Evolutionary conservation across 208 protist genomes (phyloP).

Genomic region (Crithidia fasciculata): DNA sequence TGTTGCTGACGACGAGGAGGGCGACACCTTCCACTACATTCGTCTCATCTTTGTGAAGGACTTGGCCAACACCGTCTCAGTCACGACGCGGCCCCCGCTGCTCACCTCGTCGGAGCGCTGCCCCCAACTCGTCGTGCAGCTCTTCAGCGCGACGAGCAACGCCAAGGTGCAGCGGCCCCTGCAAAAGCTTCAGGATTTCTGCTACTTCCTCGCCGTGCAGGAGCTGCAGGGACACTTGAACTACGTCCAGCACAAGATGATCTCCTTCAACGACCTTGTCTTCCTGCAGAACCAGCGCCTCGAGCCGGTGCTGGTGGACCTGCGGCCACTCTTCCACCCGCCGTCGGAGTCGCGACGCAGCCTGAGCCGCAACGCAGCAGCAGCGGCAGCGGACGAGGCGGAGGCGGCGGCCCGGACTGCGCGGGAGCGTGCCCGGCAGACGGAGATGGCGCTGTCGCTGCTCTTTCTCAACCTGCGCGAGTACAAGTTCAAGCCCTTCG

Average conservation of each 20-base stretch:
- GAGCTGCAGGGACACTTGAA: slow-evolving; percentile 89
- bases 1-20: slow-evolving; percentile 77
- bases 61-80: slow-evolving; percentile 47
- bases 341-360: neutral
- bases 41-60: slow-evolving; percentile 88
- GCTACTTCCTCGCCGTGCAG: slow-evolving; percentile 86
- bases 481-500: slow-evolving; percentile 87
- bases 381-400: neutral
- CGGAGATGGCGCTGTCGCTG: slow-evolving; percentile 57
- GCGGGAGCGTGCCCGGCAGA: slow-evolving; percentile 13
- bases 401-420: neutral
- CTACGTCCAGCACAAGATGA: slow-evolving; percentile 85
- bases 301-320: slow-evolving; percentile 55
- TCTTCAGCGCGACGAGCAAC: slow-evolving; percentile 79
- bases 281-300: slow-evolving; percentile 82
- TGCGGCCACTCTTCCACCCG: slow-evolving; percentile 22
- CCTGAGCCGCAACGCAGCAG: too few relatives aligned
- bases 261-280: slow-evolving; percentile 85
- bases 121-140: slow-evolving; percentile 79
- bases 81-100: slow-evolving; percentile 49
- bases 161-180: slow-evolving; percentile 65
- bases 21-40: slow-evolving; percentile 88
- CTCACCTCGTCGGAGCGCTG: slow-evolving; percentile 66
- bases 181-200: slow-evolving; percentile 85
- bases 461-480: slow-evolving; percentile 79